phyloP scores from a whole-genome alignment of 352 stramenopile genomes.

The Thraustotheca clavata region DNA sequence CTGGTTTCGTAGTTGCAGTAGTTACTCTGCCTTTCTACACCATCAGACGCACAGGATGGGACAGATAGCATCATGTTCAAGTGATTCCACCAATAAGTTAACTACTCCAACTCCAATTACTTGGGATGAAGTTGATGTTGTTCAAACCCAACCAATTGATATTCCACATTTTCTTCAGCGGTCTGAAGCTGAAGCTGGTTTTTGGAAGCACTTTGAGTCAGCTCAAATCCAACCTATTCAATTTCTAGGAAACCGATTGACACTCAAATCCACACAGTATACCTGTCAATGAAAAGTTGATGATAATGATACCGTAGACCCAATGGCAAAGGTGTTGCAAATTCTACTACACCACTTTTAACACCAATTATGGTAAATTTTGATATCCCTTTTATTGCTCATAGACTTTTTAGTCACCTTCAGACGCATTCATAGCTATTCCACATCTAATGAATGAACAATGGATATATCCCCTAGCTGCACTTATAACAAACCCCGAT shows the following conservation, averaged over 20 bases:
- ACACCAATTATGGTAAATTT: neutral
- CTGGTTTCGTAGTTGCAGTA: neutral
- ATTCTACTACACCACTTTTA: neutral
- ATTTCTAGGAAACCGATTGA: neutral
- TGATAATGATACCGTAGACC: neutral
- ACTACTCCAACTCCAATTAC: neutral
- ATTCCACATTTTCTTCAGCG: constrained; percentile 19
- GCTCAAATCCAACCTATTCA: constrained; percentile 14
- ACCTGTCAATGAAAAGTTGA: neutral
- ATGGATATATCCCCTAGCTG: constrained; percentile 56
- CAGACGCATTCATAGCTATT: constrained; percentile 39
- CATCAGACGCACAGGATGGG: constrained; percentile 1
- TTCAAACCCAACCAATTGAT: constrained; percentile 20
- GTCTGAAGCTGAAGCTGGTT: constrained; percentile 10
- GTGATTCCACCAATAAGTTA: no score
- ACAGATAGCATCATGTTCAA: constrained; percentile 13
- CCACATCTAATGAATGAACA: constrained; percentile 49
- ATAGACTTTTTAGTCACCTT: neutral
- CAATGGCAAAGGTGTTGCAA: neutral
- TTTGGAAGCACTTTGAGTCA: neutral
- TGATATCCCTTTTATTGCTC: neutral
- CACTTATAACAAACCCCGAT: constrained; percentile 44
- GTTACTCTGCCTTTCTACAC: neutral
- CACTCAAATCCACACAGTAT: neutral
- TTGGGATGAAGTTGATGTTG: constrained; percentile 17